phyloP scores from a whole-genome alignment of 805 yeast genomes.

The Yarrowia keelungensis region DNA sequence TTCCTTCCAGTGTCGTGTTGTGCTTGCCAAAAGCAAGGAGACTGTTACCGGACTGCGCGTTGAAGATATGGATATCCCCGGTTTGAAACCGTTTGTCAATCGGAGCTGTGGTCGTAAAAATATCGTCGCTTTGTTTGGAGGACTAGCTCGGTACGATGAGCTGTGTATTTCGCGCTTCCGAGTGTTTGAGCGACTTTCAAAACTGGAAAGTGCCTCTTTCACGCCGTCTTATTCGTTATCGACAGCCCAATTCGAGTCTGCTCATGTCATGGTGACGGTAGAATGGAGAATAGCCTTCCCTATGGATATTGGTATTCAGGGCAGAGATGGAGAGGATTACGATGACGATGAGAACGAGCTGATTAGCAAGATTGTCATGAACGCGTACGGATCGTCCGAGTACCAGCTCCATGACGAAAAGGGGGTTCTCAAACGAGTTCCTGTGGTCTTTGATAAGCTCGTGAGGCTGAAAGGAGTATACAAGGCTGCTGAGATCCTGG shows the following conservation, averaged over 20 bases:
- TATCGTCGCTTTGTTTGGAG: conserved; percentile 19
- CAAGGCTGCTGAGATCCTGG: not conserved
- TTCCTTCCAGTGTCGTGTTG: conserved; percentile 12
- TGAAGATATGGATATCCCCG: not conserved
- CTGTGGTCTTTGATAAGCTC: conserved; percentile 16
- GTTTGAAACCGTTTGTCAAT: not conserved
- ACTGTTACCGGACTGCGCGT: not conserved
- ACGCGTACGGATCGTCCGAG: conserved; percentile 13
- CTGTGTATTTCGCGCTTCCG: not conserved
- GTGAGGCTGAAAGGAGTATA: conserved; percentile 1
- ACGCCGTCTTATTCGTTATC: not conserved
- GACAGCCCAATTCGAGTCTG: not conserved
- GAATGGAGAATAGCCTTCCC: conserved; percentile 22
- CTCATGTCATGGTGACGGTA: conserved; percentile 3
- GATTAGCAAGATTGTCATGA: not conserved
- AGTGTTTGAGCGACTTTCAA: not conserved
- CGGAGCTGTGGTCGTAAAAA: not conserved
- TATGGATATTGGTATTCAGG: conserved; percentile 10
- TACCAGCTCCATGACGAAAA: not conserved
- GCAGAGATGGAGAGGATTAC: not conserved
- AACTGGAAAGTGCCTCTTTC: not conserved
- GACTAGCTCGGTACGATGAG: conserved; percentile 10
- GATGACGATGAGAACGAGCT: conserved; percentile 16
- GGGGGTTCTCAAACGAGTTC: not conserved
- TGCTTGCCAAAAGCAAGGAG: conserved; percentile 1